Base-by-base conservation (phyloP, 768 basidiomycete species). In the Ephemerocybe angulata region DNA sequence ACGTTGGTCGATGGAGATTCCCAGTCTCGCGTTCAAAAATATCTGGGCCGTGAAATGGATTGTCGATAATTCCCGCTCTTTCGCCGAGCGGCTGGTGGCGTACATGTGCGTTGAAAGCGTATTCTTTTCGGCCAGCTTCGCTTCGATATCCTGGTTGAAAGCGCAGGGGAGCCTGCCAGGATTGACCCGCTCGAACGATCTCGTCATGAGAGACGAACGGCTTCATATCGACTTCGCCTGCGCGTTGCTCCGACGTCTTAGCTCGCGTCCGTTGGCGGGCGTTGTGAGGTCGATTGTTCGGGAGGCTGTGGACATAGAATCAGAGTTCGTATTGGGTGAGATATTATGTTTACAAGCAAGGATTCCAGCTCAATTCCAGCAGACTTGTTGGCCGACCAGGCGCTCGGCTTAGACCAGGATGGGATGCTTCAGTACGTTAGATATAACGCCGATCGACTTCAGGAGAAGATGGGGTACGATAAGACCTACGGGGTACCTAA, bases 141-240 rank as follows among this genome's bases (percentile, higher is more conserved):
- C 89, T 0, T 79, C 85, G 28, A 87, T 91, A 61, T 91, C 90
- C 68, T 90, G 89, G 88, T 65, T 91, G 50, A 90, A 89, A 79
- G 88, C 88, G 72, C 77, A 87, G 4, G 89, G 89, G 6, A 72
- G 90, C 13, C 88, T 90, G 89, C 88, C 89, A 13, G 90, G 89
- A n/a, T 74, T 91, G 30, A 86, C 87, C 0, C 90, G 89, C 68
- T 88, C 88, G 30, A 92, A 92, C 66, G 90, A 92, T 68, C 80
- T 92, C 63, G 90, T 92, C 69, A 85, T 83, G 35, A 79, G 89
- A 8, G 90, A 92, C 57, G 90, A 92, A 68, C 88, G 88, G 38
- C 81, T 90, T 71, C 89, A 91, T 66, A 89, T 88, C 66, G 87
- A 90, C 67, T 89, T 90, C 57, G 87, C 88, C 3, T 90, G 87